phyloP scores from a whole-genome alignment of 352 stramenopile species.

The Globisporangium echinulatum region DNA sequence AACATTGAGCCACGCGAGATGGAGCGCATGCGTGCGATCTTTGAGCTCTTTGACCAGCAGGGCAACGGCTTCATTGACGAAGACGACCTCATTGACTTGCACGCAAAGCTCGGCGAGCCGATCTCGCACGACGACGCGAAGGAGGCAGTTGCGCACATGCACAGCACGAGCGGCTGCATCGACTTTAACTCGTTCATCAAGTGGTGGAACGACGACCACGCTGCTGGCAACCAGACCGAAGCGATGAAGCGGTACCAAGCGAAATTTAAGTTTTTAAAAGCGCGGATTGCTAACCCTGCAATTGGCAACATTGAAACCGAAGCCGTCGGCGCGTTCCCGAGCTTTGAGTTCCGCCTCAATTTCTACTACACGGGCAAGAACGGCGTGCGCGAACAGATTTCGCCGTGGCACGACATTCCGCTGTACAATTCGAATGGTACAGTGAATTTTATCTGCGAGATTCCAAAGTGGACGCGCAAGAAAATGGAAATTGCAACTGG shows the following conservation, averaged over 20 bases:
- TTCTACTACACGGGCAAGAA: slow-evolving; percentile 82
- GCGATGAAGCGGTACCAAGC: slow-evolving; percentile 80
- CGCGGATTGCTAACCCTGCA: slow-evolving; percentile 75
- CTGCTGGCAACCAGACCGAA: slow-evolving; percentile 55
- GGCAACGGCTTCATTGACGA: slow-evolving; percentile 74
- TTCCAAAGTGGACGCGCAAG: slow-evolving; percentile 96
- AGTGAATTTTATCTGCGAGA: slow-evolving; percentile 94
- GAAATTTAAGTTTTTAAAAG: slow-evolving; percentile 89
- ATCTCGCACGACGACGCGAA: slow-evolving; percentile 69
- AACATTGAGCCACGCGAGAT: slow-evolving; percentile 78
- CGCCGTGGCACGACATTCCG: slow-evolving; percentile 97
- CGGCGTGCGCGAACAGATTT: slow-evolving; percentile 84
- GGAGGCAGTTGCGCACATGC: slow-evolving; percentile 70
- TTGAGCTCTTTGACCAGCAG: slow-evolving; percentile 78
- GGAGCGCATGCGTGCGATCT: slow-evolving; percentile 83
- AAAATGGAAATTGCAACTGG: slow-evolving; percentile 99
- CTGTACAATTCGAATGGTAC: slow-evolving; percentile 88
- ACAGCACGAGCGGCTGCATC: slow-evolving; percentile 54
- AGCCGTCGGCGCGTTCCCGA: slow-evolving; percentile 72
- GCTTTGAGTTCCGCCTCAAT: slow-evolving; percentile 87
- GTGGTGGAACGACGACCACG: slow-evolving; percentile 86
- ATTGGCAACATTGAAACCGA: slow-evolving; percentile 78
- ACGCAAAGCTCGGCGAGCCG: slow-evolving; percentile 77
- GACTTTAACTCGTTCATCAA: slow-evolving; percentile 87
- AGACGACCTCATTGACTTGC: slow-evolving; percentile 70